phyloP scores from a whole-genome alignment of 805 yeast species.

The Starmerella kuoi region DNA sequence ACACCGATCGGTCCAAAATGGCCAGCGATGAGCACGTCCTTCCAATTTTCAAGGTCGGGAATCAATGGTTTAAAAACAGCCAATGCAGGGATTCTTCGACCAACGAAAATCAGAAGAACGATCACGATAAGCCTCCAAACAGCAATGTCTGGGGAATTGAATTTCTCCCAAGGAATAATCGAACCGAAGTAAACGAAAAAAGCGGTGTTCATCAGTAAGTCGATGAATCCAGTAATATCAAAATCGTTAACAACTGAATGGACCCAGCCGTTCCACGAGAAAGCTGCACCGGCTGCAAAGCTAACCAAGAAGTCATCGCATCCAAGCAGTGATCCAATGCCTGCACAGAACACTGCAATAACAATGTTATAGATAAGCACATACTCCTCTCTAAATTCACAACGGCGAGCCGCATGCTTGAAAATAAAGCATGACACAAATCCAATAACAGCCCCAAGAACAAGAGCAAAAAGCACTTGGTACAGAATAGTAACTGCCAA shows the following conservation, averaged over 20 bases:
- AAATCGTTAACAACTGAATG: constrained; percentile 48
- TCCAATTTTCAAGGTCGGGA: constrained; percentile 51
- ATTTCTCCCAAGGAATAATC: constrained; percentile 55
- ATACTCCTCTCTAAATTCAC: constrained; percentile 16
- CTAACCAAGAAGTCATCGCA: constrained; percentile 62
- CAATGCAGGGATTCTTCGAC: constrained; percentile 29
- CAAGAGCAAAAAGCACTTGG: constrained; percentile 36
- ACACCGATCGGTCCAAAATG: constrained; percentile 72
- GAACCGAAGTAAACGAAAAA: constrained; percentile 62
- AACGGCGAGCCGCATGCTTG: constrained; percentile 32
- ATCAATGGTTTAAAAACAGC: constrained; percentile 42
- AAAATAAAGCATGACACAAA: constrained; percentile 39
- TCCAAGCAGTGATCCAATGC: constrained; percentile 50
- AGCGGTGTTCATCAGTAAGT: constrained; percentile 50
- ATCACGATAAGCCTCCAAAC: constrained; percentile 30
- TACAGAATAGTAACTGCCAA: constrained; percentile 46
- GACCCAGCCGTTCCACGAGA: constrained; percentile 63
- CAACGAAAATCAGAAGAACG: constrained; percentile 27
- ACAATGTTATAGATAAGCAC: constrained; percentile 42
- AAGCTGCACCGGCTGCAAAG: constrained; percentile 60
- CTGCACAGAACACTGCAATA: constrained; percentile 49
- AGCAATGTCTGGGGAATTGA: constrained; percentile 31
- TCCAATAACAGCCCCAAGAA: constrained; percentile 48
- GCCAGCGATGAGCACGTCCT: constrained; percentile 60
- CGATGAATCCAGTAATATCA: constrained; percentile 53